These are phyloP conservation scores for Penicillium digitatum DNA, from an alignment of 2,329 filamentous ascomycete genomes.

Conservation along the genomic window DNA sequence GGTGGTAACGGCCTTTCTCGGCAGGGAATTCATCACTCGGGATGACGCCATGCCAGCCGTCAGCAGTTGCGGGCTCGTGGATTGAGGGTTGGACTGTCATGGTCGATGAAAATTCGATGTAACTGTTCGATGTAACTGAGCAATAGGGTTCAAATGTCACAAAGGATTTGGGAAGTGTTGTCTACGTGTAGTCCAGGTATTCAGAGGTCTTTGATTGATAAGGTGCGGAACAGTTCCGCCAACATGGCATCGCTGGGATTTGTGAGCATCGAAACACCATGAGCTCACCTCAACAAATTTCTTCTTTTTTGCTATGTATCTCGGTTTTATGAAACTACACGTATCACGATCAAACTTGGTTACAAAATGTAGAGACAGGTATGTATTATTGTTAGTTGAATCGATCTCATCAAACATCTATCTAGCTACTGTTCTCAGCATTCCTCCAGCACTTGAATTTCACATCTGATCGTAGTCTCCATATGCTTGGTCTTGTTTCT, in stretches of 20 bases:
- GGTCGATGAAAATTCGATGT: background rate
- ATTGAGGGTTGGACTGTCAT: constrained; percentile 1
- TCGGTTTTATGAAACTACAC: too few relatives aligned
- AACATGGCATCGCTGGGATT: background rate
- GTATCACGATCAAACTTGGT: too few relatives aligned
- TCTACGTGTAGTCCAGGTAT: background rate
- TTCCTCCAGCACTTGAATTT: too few relatives aligned
- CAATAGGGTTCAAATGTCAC: background rate
- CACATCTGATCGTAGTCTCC: too few relatives aligned
- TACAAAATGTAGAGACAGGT: too few relatives aligned
- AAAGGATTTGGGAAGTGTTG: background rate
- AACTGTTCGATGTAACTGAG: background rate
- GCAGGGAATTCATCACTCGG: constrained; percentile 47
- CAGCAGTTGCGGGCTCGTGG: constrained; percentile 23
- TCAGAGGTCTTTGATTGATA: background rate
- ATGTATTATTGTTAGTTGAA: too few relatives aligned
- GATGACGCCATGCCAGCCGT: constrained; percentile 52
- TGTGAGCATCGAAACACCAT: background rate
- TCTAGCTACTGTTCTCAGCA: too few relatives aligned
- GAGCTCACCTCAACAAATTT: background rate
- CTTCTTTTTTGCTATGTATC: too few relatives aligned
- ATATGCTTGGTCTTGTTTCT: too few relatives aligned
- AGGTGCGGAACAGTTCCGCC: background rate
- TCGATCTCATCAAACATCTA: too few relatives aligned
- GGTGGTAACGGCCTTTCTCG: constrained; percentile 52